A percentile compares a stretch with the other conserved stretches of the same genome.
These are phyloP conservation scores for Lachnellula suecica DNA, from an alignment of 2,329 filamentous ascomycete species.

Conservation along the genomic window DNA sequence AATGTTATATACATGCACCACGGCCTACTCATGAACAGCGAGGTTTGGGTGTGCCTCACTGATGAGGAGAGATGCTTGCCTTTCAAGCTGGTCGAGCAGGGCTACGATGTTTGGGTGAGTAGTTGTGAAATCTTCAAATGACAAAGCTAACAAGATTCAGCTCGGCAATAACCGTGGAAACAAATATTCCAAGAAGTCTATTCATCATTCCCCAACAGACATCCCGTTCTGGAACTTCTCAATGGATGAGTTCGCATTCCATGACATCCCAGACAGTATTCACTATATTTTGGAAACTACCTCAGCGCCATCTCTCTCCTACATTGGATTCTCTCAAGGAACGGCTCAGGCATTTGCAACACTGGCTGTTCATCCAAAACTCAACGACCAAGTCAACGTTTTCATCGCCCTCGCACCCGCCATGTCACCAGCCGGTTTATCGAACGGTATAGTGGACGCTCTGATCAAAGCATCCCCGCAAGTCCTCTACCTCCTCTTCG, in stretches of 20 bases:
- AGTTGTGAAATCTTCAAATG: not conserved
- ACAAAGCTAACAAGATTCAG: conserved; percentile 41
- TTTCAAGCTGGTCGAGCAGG: conserved; percentile 83
- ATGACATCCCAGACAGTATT: conserved; percentile 95
- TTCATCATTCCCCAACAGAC: conserved; percentile 71
- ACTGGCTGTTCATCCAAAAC: conserved; percentile 83
- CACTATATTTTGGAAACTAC: conserved; percentile 87
- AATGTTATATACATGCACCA: conserved; percentile 93
- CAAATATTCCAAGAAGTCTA: conserved; percentile 97
- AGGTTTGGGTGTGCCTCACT: conserved; percentile 94
- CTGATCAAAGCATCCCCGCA: conserved; percentile 92
- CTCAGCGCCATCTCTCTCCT: conserved; percentile 79
- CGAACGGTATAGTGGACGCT: conserved; percentile 87
- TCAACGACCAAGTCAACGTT: conserved; percentile 92
- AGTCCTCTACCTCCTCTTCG: conserved; percentile 89
- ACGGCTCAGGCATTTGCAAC: conserved; percentile 96
- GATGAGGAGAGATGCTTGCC: conserved; percentile 83
- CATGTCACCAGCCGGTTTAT: conserved; percentile 91
- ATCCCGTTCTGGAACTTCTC: conserved; percentile 94
- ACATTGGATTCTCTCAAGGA: conserved; percentile 96
- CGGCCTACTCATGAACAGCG: conserved; percentile 96
- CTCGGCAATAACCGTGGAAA: conserved; percentile 97
- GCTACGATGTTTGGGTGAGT: conserved; percentile 91
- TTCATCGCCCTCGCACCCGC: conserved; percentile 95
- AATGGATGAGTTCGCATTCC: conserved; percentile 96